These are phyloP conservation scores for Malania oleifera DNA, from an alignment of 164 flowering plant species.

Conservation along the genomic window DNA sequence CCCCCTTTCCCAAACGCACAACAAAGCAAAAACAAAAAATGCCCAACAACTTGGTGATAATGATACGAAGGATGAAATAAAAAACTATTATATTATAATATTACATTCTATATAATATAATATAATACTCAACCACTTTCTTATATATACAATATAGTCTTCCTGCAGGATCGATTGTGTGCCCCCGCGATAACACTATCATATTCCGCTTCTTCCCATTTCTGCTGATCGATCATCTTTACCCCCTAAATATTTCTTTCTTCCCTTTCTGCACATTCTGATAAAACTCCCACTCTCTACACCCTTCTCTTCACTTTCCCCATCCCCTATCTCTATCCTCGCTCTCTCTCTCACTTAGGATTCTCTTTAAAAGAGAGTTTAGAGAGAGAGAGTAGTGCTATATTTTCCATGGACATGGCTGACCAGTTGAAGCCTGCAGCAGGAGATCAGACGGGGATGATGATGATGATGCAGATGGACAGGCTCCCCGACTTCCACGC, in stretches of 20 bases:
- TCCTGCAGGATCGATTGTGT: slow-evolving; percentile 29
- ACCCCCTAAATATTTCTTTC: slow-evolving; percentile 15
- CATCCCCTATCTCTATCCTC: slow-evolving; percentile 27
- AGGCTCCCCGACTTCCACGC: slow-evolving; percentile 29
- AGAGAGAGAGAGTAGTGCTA: neutral
- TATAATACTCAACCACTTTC: slow-evolving; percentile 23
- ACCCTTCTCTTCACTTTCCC: slow-evolving; percentile 25
- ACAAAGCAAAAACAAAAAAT: slow-evolving; percentile 12
- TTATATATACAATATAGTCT: slow-evolving; percentile 28
- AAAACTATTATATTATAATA: too few species aligned
- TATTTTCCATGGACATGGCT: slow-evolving; percentile 34
- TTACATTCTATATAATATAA: too few species aligned
- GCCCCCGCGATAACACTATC: slow-evolving; percentile 37
- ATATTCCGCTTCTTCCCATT: slow-evolving; percentile 17
- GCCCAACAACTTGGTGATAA: slow-evolving; percentile 25
- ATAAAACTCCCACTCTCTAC: slow-evolving; percentile 32
- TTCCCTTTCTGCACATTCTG: slow-evolving; percentile 34
- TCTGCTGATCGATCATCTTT: slow-evolving; percentile 5
- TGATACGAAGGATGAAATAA: neutral
- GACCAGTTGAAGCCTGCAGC: slow-evolving; percentile 30
- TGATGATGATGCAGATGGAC: slow-evolving; percentile 41
- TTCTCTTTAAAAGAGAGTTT: neutral
- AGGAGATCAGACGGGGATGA: slow-evolving; percentile 36
- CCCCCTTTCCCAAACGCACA: too few species aligned
- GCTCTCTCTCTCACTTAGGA: too few species aligned